Conservation (phyloP, 306 rosid species). For the Luffa acutangula region DNA sequence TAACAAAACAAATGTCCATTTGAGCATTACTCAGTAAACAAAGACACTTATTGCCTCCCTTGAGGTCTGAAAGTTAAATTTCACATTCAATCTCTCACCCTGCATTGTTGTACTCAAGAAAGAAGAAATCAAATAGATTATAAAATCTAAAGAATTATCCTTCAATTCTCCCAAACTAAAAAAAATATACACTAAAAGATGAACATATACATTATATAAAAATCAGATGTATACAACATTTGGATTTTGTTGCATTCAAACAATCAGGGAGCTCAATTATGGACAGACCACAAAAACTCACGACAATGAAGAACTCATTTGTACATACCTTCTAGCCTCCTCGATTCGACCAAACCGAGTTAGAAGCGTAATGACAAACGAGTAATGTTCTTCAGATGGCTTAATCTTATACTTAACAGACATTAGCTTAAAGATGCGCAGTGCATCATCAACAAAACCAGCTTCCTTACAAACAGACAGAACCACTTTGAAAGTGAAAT, state of each 20-base stretch:
- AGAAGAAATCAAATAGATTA: background rate
- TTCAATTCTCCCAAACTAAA: background rate
- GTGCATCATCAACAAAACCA: conserved; percentile 55
- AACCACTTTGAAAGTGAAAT: conserved; percentile 49
- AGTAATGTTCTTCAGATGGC: conserved; percentile 42
- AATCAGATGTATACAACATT: background rate
- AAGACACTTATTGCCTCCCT: background rate
- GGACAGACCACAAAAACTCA: conserved; percentile 3
- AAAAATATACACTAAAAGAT: background rate
- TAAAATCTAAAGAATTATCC: background rate
- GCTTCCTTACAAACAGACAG: conserved; percentile 56
- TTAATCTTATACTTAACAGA: conserved; percentile 31
- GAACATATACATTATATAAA: background rate
- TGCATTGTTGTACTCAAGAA: no score
- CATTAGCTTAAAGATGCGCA: conserved; percentile 47
- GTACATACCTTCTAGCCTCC: conserved; percentile 45
- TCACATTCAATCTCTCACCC: background rate
- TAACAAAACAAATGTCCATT: no score
- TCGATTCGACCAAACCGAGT: conserved; percentile 39
- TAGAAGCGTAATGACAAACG: conserved; percentile 41
- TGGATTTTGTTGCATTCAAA: background rate
- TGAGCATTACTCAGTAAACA: no score
- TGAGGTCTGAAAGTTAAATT: background rate
- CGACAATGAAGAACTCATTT: conserved; percentile 33
- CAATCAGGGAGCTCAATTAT: background rate